Evolutionary conservation across 2,329 filamentous ascomycete species (phyloP), one percentile per base, ranked within the genome.

Genomic region (Mycogone perniciosa): DNA sequence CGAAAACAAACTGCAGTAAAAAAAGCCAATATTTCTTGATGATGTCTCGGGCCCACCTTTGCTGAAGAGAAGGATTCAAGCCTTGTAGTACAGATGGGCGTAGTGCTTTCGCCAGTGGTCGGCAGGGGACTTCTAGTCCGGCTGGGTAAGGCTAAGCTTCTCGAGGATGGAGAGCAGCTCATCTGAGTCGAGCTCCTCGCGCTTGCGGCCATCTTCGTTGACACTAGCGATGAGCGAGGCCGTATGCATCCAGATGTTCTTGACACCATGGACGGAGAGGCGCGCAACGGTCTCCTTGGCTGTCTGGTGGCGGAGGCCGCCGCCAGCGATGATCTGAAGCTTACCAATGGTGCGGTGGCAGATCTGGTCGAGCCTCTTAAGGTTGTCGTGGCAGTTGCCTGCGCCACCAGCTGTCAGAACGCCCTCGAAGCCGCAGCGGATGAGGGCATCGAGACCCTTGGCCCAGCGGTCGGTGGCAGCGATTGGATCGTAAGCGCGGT

Each of bases 401-500:
- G 59, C 52, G 2, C 79, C 79, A 6, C 79, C 79, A 0, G 77
- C 75, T 1, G 79, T 82, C 52, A 82, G 64, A 10, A 82, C 59
- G 8, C 69, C 76, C 2, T 67, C 62, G 56, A 82, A 80, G 7
- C 77, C 76, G 45, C 73, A 72, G 4, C 10, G 44, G 1, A 58
- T 56, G 9, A 81, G 58, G 6, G 61, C 59, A 4, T 63, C 57
- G 30, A 80, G 46, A 31, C 51, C 56, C 0, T 56, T 57, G 7
- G 50, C 45, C 42, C 58, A 54, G 7, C 56, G 51, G 33, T 56
- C 43, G 7, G 52, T 46, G 5, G 54, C 62, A 3, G 76, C 57
- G 8, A 80, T 64, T 13, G 70, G 65, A 58, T 82, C 79, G 52
- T 80, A 79, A 2, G 79, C 79, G 11, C 79, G 73, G 61, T 81